Evolutionary conservation across 768 basidiomycete genomes (phyloP), one percentile per base, ranked within the genome.

Genomic region (Serendipita indica): DNA sequence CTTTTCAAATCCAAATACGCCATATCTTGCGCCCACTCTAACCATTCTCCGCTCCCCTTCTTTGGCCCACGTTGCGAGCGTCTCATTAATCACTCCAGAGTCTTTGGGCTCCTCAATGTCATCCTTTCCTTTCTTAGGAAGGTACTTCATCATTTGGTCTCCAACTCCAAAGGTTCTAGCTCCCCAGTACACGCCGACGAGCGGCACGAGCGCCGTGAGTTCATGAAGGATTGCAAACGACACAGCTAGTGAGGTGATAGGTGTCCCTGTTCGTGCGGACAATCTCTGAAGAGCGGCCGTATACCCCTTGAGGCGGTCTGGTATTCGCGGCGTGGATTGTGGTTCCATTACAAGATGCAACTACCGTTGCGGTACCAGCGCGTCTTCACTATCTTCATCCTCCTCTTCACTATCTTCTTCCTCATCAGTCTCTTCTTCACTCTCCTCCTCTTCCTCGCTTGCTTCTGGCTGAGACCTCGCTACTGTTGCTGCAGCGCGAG

Each of bases 191-290:
- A 87, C 67, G 33, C 80, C 78, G 3, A 84, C 76, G 28, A 92
- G 75, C 2, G 91, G 89, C 0, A 81, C 74, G 56, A 92, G 66
- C 0, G 91, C 89, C 0, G 89, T 91, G 10, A 89, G 62, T 66
- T 96, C 91, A 66, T 96, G 92, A 2, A 96, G 74, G 57, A 92
- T 71, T 3, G 79, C 81, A 63, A 96, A 94, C 0, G 90, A 89
- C 39, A 86, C 62, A 6, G 79, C 63, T 62, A 96, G 77, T 10
- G 89, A 89, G 1, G 89, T 75, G 0, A 93, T 67, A 13, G 88
- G 86, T 1, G 86, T 75, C 16, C 84, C 80, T 16, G 89, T 89
- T 34, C 82, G 78, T 3, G 74, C 69, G 16, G 90, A 82, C 10
- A 91, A 65, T 1, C 75, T 70, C 16, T 74, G 70, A 32, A 92